Conservation (phyloP, 768 basidiomycete genomes). For the Xanthoconium purpureum region DNA sequence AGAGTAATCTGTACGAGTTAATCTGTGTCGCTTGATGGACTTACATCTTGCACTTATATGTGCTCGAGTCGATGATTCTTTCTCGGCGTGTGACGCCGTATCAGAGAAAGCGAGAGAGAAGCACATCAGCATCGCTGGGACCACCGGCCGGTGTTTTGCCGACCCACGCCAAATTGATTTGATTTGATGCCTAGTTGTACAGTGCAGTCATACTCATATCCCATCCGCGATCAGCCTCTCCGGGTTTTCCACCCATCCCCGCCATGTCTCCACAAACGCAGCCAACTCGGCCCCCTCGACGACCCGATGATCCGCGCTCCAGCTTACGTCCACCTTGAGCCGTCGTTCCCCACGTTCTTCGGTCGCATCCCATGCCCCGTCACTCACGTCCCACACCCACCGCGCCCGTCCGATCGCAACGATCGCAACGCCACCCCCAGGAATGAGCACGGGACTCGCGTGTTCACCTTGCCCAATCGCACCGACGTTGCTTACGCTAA, state of each 20-base stretch:
- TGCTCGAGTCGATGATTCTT: no score
- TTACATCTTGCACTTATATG: no score
- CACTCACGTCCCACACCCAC: constrained; percentile 72
- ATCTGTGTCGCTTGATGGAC: no score
- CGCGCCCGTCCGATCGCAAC: constrained; percentile 76
- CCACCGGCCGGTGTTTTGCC: no score
- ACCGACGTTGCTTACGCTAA: constrained; percentile 82
- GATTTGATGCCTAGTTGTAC: not conserved
- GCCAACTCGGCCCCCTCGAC: constrained; percentile 88
- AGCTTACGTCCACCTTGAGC: constrained; percentile 64
- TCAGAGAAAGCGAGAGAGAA: no score
- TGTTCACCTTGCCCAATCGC: constrained; percentile 69
- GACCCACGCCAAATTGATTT: no score
- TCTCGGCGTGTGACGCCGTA: no score
- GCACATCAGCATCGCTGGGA: no score
- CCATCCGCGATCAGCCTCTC: constrained; percentile 59
- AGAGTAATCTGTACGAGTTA: no score
- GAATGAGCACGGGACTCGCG: constrained; percentile 74
- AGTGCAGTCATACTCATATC: constrained; percentile 25
- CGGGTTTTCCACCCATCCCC: constrained; percentile 73
- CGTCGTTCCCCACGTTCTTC: constrained; percentile 43
- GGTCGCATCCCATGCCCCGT: constrained; percentile 31
- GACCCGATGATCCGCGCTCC: constrained; percentile 85
- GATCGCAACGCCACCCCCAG: constrained; percentile 82
- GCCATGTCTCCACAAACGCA: constrained; percentile 85